These are phyloP conservation scores for Monilinia fructicola DNA, from an alignment of 2,329 filamentous ascomycete species.

Conservation along the genomic window DNA sequence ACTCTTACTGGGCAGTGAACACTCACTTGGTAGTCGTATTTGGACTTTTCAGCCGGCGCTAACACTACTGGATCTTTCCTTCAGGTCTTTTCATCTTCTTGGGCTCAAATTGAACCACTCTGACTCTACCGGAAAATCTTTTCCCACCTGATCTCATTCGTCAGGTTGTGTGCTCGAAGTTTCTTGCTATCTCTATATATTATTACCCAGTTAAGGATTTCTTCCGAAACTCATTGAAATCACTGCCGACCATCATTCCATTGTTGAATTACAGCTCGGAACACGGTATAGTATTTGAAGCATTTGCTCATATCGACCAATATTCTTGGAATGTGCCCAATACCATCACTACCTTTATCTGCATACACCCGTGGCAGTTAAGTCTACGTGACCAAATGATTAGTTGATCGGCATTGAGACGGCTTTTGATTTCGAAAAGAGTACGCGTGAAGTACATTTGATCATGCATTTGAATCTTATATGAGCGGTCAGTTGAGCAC, in stretches of 20 bases:
- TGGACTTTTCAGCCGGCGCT: background rate
- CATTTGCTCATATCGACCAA: background rate
- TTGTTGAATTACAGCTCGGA: too few relatives aligned
- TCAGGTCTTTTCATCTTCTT: background rate
- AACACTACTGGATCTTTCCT: background rate
- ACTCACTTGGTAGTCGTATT: background rate
- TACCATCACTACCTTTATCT: background rate
- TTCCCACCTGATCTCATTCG: background rate
- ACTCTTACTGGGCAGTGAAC: background rate
- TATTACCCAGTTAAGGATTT: background rate
- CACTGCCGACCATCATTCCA: background rate
- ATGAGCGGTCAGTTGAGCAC: slow-evolving; percentile 8
- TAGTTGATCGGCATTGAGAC: background rate
- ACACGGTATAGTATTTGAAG: too few relatives aligned
- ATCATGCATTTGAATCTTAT: background rate
- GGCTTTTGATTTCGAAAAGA: background rate
- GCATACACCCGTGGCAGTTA: background rate
- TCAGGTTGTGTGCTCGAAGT: background rate
- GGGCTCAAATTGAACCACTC: background rate
- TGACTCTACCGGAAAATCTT: background rate
- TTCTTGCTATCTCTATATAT: background rate
- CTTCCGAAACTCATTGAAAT: slow-evolving; percentile 13
- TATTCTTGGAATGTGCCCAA: slow-evolving; percentile 2
- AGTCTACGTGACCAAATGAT: background rate
- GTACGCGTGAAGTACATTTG: background rate